phyloP scores from a whole-genome alignment of 495 filamentous ascomycete genomes.

The Neurospora sp. region DNA sequence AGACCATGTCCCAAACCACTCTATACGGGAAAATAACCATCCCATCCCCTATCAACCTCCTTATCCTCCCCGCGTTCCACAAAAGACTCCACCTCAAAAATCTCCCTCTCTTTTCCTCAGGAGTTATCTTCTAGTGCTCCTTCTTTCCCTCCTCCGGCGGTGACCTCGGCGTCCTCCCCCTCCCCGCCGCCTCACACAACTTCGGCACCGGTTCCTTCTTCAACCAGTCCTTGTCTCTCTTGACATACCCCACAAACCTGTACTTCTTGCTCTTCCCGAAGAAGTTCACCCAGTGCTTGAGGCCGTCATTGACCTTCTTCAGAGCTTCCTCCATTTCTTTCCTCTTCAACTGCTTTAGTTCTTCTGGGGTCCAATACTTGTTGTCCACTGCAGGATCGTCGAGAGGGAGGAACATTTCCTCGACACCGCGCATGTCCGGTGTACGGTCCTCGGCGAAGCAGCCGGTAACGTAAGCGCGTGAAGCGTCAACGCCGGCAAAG shows the following conservation, averaged over 20 bases:
- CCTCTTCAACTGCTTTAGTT: slow-evolving; percentile 47
- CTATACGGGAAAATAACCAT: no score
- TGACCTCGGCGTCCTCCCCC: slow-evolving; percentile 30
- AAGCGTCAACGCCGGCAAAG: slow-evolving; percentile 81
- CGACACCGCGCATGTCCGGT: slow-evolving; percentile 72
- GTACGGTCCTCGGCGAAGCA: slow-evolving; percentile 85
- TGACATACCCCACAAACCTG: slow-evolving; percentile 59
- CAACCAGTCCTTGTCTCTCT: slow-evolving; percentile 36
- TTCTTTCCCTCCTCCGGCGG: slow-evolving; percentile 20
- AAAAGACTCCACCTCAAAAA: no score
- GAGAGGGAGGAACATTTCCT: slow-evolving; percentile 77
- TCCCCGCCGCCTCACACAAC: slow-evolving; percentile 37
- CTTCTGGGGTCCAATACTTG: slow-evolving; percentile 33
- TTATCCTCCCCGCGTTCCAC: no score
- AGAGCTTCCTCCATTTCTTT: slow-evolving; percentile 42
- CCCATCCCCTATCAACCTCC: no score
- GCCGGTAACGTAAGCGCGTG: slow-evolving; percentile 89
- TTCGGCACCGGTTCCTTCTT: slow-evolving; percentile 28
- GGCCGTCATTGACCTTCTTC: slow-evolving; percentile 43
- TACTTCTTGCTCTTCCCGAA: slow-evolving; percentile 73
- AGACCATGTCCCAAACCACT: neutral
- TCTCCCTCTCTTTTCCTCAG: neutral
- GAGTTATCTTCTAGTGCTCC: neutral
- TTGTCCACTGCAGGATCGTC: slow-evolving; percentile 50
- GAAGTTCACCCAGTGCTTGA: slow-evolving; percentile 63